These are phyloP conservation scores for Boletellus deceptivus DNA, from an alignment of 1,284 basidiomycete species.

Conservation along the genomic window DNA sequence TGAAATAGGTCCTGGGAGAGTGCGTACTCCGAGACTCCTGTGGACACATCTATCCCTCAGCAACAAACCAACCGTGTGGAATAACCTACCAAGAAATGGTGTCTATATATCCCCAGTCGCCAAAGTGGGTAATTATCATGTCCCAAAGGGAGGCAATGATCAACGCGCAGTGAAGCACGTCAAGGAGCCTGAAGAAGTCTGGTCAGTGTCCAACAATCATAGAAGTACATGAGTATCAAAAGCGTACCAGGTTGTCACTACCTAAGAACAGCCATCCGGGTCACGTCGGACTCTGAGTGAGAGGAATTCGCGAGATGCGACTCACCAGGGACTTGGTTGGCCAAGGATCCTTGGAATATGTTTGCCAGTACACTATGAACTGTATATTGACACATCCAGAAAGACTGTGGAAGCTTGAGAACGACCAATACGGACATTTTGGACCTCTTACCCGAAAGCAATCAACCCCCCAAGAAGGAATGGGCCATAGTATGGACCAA, in stretches of 20 bases:
- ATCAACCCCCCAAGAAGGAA: constrained; percentile 25
- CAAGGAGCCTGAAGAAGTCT: constrained; percentile 16
- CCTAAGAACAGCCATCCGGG: constrained; percentile 7
- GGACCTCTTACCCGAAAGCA: constrained; percentile 18
- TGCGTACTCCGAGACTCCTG: too few species aligned
- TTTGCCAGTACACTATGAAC: too few species aligned
- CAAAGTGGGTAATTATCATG: constrained; percentile 17
- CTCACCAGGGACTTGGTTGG: constrained; percentile 19
- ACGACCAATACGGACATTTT: not conserved
- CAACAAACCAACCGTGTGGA: too few species aligned
- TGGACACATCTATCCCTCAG: too few species aligned
- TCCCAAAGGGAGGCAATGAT: not conserved
- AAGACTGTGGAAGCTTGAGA: not conserved
- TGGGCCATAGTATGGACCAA: constrained; percentile 13
- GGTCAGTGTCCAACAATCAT: too few species aligned
- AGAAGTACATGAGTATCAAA: not conserved
- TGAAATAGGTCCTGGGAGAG: too few species aligned
- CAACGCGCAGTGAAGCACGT: constrained; percentile 20
- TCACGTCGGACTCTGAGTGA: not conserved
- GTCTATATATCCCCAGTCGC: constrained; percentile 8
- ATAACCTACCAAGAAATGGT: constrained; percentile 20
- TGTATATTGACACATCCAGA: too few species aligned
- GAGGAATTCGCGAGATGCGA: not conserved
- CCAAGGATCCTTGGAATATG: not conserved
- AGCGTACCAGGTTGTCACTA: constrained; percentile 19